Evolutionary conservation across 2,329 filamentous ascomycete species (phyloP), one percentile per base, ranked within the genome.

Genomic region (Trichoderma arundinaceum): DNA sequence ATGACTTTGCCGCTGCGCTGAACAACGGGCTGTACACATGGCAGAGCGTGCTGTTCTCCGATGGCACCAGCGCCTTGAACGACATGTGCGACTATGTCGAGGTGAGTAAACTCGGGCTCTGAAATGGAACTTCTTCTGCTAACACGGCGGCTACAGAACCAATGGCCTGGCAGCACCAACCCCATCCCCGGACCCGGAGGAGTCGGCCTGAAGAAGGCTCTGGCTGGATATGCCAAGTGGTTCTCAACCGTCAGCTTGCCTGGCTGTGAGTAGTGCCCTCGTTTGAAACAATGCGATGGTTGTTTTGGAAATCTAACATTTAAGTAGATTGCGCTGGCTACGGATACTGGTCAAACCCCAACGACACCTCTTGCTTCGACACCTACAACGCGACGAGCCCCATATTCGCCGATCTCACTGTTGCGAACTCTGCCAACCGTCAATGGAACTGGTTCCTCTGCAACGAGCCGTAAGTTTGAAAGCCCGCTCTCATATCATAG

Each of bases 381-480:
- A 57, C 61, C 1, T 49, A 65, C 64, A 58, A 69, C 54, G 53
- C 35, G 7, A 17, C 76, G 19, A 84, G 77, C 67, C 77, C 81
- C 0, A 68, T 84, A 2, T 88, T 78, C 74, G 83, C 81, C 4
- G 84, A 89, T 72, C 74, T 72, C 17, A 77, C 75, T 1, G 75
- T 83, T 5, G 69, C 68, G 56, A 88, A 88, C 71, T 62, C 71
- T 0, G 70, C 77, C 17, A 79, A 84, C 68, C 76, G 84, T 0
- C 84, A 86, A 67, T 89, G 85, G 86, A 73, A 78, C 7, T 89
- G 86, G 86, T 81, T 88, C 74, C 78, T 82, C 1, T 89, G 87
- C 78, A 88, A 89, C 71, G 84, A 89, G 72, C 86, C 86, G 70
- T 72, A 68, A 53, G n/a, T 82, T 2, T 4, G 22, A n/a, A 28